phyloP scores from a whole-genome alignment of 2,329 filamentous ascomycete species.

The Monilinia fructicola region DNA sequence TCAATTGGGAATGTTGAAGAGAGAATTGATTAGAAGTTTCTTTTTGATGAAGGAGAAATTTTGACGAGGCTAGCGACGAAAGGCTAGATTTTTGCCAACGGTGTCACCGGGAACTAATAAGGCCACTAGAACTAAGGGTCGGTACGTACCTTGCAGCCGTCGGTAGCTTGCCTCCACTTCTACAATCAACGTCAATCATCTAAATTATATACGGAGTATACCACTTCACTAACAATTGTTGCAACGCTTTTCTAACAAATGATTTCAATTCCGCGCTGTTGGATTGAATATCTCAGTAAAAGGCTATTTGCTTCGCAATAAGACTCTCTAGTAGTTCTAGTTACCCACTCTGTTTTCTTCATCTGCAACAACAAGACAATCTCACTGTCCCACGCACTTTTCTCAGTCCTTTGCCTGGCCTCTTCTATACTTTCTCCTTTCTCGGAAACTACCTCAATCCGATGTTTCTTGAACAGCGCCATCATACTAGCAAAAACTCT shows the following conservation, averaged over 20 bases:
- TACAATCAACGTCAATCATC: not conserved
- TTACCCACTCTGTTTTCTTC: not conserved
- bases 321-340: not conserved
- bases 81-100: constrained; percentile 1
- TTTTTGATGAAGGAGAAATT: constrained; percentile 16
- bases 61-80: constrained; percentile 18
- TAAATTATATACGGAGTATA: too few species aligned
- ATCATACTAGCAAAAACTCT: constrained; percentile 23
- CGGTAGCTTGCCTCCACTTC: not conserved
- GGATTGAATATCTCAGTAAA: not conserved
- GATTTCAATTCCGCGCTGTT: not conserved
- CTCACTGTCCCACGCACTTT: too few species aligned
- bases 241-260: not conserved
- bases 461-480: not conserved
- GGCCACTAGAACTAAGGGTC: not conserved
- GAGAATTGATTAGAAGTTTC: not conserved
- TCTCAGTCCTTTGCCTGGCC: not conserved
- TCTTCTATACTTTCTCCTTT: not conserved
- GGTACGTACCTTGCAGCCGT: not conserved
- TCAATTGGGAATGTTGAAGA: not conserved
- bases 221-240: too few species aligned
- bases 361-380: too few species aligned
- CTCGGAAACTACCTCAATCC: not conserved
- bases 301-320: not conserved
- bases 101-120: constrained; percentile 13